Conservation (phyloP, 2,329 filamentous ascomycete species). For the Fusarium scirpi region DNA sequence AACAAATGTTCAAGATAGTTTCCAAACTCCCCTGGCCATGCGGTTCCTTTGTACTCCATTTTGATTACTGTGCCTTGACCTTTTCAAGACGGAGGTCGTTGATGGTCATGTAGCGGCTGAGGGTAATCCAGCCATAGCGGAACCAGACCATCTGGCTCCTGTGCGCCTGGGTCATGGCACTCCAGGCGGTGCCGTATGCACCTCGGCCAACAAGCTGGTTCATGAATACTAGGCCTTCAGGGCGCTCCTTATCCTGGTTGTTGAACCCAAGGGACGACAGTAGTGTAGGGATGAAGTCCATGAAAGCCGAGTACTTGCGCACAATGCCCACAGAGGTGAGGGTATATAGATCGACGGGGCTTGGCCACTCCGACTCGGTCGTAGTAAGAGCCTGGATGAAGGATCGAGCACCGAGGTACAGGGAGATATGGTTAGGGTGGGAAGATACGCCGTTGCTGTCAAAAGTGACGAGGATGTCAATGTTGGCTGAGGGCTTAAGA, state of each 20-base stretch:
- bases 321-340: constrained; percentile 77
- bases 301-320: constrained; percentile 83
- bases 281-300: constrained; percentile 82
- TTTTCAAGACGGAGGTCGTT: constrained; percentile 80
- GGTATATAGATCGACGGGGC: constrained; percentile 87
- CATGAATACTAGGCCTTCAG: constrained; percentile 75
- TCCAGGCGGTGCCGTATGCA: constrained; percentile 72
- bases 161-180: constrained; percentile 91
- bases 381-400: constrained; percentile 79
- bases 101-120: constrained; percentile 94
- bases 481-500: constrained; percentile 61
- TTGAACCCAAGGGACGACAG: constrained; percentile 53
- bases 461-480: constrained; percentile 91
- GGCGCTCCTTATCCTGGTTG: constrained; percentile 55
- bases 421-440: constrained; percentile 93
- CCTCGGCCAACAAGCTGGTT: constrained; percentile 73
- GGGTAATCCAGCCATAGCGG: constrained; percentile 90
- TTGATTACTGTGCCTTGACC: constrained; percentile 37
- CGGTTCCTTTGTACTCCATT: constrained; percentile 9
- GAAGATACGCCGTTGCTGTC: constrained; percentile 84
- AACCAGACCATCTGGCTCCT: constrained; percentile 99
- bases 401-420: constrained; percentile 82
- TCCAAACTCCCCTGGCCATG: constrained; percentile 32
- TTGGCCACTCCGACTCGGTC: constrained; percentile 72
- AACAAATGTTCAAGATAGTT: constrained; percentile 15